Evolutionary conservation across 441 rosid genomes (phyloP).

Genomic region (Bruguiera hainesii): DNA sequence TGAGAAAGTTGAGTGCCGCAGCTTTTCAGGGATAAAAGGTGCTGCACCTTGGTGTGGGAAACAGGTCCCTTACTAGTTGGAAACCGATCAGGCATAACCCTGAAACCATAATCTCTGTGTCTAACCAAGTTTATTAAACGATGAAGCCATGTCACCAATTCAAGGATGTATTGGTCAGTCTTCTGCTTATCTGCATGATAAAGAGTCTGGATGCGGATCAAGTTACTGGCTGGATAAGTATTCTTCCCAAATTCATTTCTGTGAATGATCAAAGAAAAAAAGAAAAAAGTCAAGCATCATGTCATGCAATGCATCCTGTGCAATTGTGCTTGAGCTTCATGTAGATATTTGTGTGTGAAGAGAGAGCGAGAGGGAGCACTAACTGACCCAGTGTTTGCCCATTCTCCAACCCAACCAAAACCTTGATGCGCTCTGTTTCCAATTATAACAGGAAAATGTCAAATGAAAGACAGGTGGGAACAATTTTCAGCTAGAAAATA

Average conservation of each 20-base stretch:
- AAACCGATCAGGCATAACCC: conserved; percentile 23
- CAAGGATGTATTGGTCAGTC: conserved; percentile 67
- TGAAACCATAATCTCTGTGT: conserved; percentile 39
- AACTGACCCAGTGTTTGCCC: conserved; percentile 90
- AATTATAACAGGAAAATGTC: conserved; percentile 13
- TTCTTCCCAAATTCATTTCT: conserved; percentile 64
- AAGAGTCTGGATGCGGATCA: conserved; percentile 71
- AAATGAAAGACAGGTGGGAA: not conserved
- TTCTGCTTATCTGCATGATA: conserved; percentile 69
- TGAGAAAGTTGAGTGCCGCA: conserved; percentile 41
- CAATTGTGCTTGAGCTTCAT: not conserved
- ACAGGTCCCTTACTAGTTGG: conserved; percentile 27
- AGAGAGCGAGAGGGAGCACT: conserved; percentile 2
- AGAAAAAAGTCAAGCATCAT: conserved; percentile 10
- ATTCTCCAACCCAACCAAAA: conserved; percentile 99
- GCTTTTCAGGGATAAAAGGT: conserved; percentile 25
- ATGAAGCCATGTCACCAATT: conserved; percentile 66
- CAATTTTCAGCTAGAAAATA: not conserved
- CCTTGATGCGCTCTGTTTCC: conserved; percentile 84
- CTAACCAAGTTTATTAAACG: conserved; percentile 49
- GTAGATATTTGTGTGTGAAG: not conserved
- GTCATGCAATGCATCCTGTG: conserved; percentile 5
- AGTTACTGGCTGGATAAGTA: conserved; percentile 32
- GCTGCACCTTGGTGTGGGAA: conserved; percentile 31
- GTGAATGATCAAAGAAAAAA: conserved; percentile 18